Evolutionary conservation across 345 rosid genomes (phyloP).

Genomic region (Salix exigua): DNA sequence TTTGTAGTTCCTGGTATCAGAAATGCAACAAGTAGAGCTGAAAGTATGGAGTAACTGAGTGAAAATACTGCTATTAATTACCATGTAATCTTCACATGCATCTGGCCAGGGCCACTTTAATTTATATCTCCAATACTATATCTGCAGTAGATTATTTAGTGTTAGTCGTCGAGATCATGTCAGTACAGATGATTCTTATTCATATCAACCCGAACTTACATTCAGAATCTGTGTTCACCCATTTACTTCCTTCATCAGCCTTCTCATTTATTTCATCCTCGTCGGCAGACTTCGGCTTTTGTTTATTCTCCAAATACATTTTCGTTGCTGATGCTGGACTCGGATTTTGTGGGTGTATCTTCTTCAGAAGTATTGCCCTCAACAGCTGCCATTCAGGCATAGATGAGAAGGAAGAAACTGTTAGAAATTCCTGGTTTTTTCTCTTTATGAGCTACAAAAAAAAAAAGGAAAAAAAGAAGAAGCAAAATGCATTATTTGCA

Average conservation of each 20-base stretch:
- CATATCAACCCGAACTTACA: slow-evolving; percentile 36
- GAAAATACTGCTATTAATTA: background rate
- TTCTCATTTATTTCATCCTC: slow-evolving; percentile 35
- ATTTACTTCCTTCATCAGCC: slow-evolving; percentile 46
- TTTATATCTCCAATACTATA: slow-evolving; percentile 73
- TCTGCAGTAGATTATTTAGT: slow-evolving; percentile 42
- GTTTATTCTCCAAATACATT: slow-evolving; percentile 39
- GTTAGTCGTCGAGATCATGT: background rate
- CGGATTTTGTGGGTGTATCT: slow-evolving; percentile 57
- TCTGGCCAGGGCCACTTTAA: background rate
- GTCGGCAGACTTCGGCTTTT: slow-evolving; percentile 11
- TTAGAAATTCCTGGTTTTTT: no score
- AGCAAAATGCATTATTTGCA: background rate
- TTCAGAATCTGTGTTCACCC: slow-evolving; percentile 87
- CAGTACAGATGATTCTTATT: background rate
- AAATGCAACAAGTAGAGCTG: no score
- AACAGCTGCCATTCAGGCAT: slow-evolving; percentile 38
- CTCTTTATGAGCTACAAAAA: no score
- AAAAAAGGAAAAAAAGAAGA: no score
- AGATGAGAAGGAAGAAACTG: background rate
- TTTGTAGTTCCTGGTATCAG: no score
- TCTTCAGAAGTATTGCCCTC: slow-evolving; percentile 64
- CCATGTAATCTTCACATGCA: background rate
- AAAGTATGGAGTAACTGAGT: no score
- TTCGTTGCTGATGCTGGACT: slow-evolving; percentile 28